Percentiles rank a stretch among this genome's conserved stretches.
These are phyloP conservation scores for Candida boleticola DNA, from an alignment of 805 yeast species.

Conservation along the genomic window DNA sequence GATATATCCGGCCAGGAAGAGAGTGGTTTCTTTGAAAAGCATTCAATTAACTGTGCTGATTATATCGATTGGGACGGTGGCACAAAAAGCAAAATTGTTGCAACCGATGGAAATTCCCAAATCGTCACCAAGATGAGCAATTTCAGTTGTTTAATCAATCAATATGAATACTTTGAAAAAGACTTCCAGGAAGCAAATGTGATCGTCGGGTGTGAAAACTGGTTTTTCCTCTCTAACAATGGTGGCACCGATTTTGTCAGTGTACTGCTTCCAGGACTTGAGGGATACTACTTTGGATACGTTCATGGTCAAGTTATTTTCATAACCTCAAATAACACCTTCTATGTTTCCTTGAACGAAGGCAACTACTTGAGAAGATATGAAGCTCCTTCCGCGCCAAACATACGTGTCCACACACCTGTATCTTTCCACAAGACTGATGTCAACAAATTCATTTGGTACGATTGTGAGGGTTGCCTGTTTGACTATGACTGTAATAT, in stretches of 20 bases:
- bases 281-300: slow-evolving; percentile 47
- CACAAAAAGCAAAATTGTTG: no score
- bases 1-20: slow-evolving; percentile 19
- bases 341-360: slow-evolving; percentile 66
- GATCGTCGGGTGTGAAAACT: slow-evolving; percentile 47
- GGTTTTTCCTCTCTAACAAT: slow-evolving; percentile 57
- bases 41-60: slow-evolving; percentile 37
- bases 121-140: slow-evolving; percentile 39
- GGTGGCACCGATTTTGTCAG: slow-evolving; percentile 45
- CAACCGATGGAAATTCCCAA: slow-evolving; percentile 7
- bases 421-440: slow-evolving; percentile 63
- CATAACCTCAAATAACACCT: slow-evolving; percentile 44
- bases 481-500: slow-evolving; percentile 49
- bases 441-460: slow-evolving; percentile 61
- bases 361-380: slow-evolving; percentile 53
- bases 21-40: slow-evolving; percentile 23
- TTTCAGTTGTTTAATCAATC: slow-evolving; percentile 52
- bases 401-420: slow-evolving; percentile 31
- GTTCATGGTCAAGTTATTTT: slow-evolving; percentile 56
- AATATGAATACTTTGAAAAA: slow-evolving; percentile 62
- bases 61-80: slow-evolving; percentile 1
- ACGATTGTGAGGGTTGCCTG: slow-evolving; percentile 63
- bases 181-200: slow-evolving; percentile 39
- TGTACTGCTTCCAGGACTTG: slow-evolving; percentile 32
- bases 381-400: slow-evolving; percentile 52